Evolutionary conservation across 768 basidiomycete species (phyloP).

Genomic region (Lentinula boryana): DNA sequence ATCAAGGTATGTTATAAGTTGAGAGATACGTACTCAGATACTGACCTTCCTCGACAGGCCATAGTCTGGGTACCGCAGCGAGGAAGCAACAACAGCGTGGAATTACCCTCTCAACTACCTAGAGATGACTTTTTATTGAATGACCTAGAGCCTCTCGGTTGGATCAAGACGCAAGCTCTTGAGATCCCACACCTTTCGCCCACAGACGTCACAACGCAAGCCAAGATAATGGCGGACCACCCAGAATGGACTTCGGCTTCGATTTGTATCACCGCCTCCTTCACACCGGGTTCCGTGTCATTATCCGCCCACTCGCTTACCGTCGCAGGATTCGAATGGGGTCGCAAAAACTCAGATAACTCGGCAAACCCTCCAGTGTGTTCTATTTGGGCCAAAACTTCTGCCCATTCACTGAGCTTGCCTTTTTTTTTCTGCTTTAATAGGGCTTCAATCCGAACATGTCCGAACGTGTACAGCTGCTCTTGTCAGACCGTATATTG

Average conservation of each 20-base stretch:
- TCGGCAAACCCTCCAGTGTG: conserved; percentile 71
- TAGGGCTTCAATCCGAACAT: conserved; percentile 97
- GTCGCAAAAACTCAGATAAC: conserved; percentile 85
- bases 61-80: conserved; percentile 97
- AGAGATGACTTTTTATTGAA: conserved; percentile 94
- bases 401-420: conserved; percentile 6
- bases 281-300: conserved; percentile 97
- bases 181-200: conserved; percentile 92
- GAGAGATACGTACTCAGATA: background rate
- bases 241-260: conserved; percentile 92
- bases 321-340: conserved; percentile 96
- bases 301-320: conserved; percentile 88
- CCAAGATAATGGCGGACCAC: conserved; percentile 95
- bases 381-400: background rate
- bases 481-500: conserved; percentile 91
- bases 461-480: conserved; percentile 91
- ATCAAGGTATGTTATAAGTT: conserved; percentile 57
- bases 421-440: conserved; percentile 8
- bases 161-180: conserved; percentile 94
- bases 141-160: conserved; percentile 91
- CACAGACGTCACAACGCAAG: conserved; percentile 89
- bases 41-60: conserved; percentile 36
- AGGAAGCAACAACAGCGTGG: conserved; percentile 91
- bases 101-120: conserved; percentile 84
- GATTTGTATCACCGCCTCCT: conserved; percentile 90